These are phyloP conservation scores for Heteromeles arbutifolia DNA, from an alignment of 306 rosid genomes.

Conservation along the genomic window DNA sequence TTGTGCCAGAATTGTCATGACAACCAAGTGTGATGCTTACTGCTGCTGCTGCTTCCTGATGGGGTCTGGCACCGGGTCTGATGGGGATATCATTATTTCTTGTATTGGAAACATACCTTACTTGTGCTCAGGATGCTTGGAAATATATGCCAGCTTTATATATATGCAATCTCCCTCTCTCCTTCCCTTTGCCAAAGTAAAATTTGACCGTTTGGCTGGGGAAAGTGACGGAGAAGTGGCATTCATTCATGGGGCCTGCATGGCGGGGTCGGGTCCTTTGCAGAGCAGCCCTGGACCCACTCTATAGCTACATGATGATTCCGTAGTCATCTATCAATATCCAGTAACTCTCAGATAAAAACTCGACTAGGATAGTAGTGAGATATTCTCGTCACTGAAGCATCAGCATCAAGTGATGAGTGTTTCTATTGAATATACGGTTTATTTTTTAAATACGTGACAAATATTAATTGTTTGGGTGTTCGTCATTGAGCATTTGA, in stretches of 20 bases:
- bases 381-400: too few species aligned
- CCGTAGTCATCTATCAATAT: background rate
- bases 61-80: conserved; percentile 7
- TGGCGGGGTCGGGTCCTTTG: background rate
- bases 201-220: conserved; percentile 43
- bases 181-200: background rate
- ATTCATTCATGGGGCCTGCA: background rate
- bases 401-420: too few species aligned
- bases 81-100: conserved; percentile 57
- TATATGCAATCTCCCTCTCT: conserved; percentile 7
- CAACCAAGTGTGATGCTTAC: conserved; percentile 10
- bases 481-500: too few species aligned
- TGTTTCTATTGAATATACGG: too few species aligned
- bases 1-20: background rate
- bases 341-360: background rate
- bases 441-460: too few species aligned
- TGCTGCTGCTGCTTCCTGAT: background rate
- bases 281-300: background rate
- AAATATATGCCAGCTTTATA: conserved; percentile 33
- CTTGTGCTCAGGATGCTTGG: conserved; percentile 42
- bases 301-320: background rate
- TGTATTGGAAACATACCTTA: conserved; percentile 74
- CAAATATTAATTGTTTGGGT: too few species aligned
- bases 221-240: conserved; percentile 3
- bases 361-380: background rate